Percentiles rank a stretch among this genome's conserved stretches.
phyloP scores from a whole-genome alignment of 2,329 filamentous ascomycete species.

The Exophiala dermatitidis region DNA sequence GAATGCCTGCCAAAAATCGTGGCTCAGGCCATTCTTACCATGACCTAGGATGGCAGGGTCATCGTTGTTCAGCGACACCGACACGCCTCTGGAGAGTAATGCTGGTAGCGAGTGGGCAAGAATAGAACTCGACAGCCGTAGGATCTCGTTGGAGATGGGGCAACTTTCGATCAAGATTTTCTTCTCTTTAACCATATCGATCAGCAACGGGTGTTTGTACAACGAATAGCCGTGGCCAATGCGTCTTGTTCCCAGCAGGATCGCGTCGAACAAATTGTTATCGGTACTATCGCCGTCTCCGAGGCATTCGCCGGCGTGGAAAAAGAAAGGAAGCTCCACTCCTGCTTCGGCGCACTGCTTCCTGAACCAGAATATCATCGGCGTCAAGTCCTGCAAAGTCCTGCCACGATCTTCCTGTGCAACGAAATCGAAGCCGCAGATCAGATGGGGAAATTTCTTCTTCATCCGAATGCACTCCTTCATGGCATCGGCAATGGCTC shows the following conservation, averaged over 20 bases:
- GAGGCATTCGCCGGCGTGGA: conserved; percentile 85
- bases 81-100: conserved; percentile 73
- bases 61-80: conserved; percentile 81
- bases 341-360: conserved; percentile 71
- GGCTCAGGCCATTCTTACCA: conserved; percentile 71
- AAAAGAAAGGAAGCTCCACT: conserved; percentile 86
- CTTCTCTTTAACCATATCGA: conserved; percentile 82
- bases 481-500: conserved; percentile 70
- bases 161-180: conserved; percentile 84
- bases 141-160: conserved; percentile 82
- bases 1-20: conserved; percentile 90
- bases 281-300: conserved; percentile 71
- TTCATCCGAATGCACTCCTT: conserved; percentile 80
- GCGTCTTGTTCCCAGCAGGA: conserved; percentile 76
- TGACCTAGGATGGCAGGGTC: conserved; percentile 85
- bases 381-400: conserved; percentile 67
- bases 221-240: conserved; percentile 86
- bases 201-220: conserved; percentile 82
- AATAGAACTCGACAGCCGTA: conserved; percentile 69
- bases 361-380: conserved; percentile 88
- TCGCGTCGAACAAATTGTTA: conserved; percentile 79
- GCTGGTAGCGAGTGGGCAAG: conserved; percentile 74
- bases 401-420: conserved; percentile 78
- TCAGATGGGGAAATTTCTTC: conserved; percentile 65
- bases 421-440: conserved; percentile 84